These are phyloP conservation scores for Sugiyamaella floridensis DNA, from an alignment of 805 yeast genomes.

Conservation along the genomic window DNA sequence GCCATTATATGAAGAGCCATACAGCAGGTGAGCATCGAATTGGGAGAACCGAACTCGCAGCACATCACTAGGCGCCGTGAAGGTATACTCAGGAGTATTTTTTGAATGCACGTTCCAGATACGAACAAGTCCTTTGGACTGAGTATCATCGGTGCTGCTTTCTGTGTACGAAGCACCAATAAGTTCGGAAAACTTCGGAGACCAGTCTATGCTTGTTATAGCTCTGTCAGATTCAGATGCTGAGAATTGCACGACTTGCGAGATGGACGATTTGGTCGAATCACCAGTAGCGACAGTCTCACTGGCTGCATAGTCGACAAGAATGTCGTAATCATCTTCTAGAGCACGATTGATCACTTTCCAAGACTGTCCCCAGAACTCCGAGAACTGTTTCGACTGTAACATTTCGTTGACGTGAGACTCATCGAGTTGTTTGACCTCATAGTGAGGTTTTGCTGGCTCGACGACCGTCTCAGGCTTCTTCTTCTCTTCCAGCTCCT, in stretches of 20 bases:
- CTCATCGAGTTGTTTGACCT: too few relatives aligned
- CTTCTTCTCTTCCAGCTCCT: background rate
- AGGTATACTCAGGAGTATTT: constrained; percentile 35
- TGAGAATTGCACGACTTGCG: constrained; percentile 20
- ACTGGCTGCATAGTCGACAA: constrained; percentile 24
- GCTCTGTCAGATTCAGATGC: constrained; percentile 22
- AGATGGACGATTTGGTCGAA: constrained; percentile 3
- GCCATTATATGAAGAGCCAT: constrained; percentile 46
- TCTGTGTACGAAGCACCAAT: constrained; percentile 30
- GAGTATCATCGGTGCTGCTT: constrained; percentile 16
- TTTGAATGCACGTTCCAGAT: constrained; percentile 34
- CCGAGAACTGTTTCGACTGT: constrained; percentile 5
- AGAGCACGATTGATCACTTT: constrained; percentile 29
- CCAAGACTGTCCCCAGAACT: constrained; percentile 26
- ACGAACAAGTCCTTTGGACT: constrained; percentile 27
- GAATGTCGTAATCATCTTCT: constrained; percentile 25
- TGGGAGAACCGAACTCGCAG: constrained; percentile 38
- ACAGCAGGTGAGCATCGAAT: constrained; percentile 32
- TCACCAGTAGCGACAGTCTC: constrained; percentile 5
- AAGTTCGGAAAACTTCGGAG: constrained; percentile 31
- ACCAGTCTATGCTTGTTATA: constrained; percentile 32
- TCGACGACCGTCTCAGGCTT: background rate
- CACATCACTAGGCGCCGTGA: constrained; percentile 39
- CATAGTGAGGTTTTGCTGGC: background rate
- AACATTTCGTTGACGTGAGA: background rate